phyloP scores from a whole-genome alignment of 2,329 filamentous ascomycete species.

The Ceratocystis alfenasii region DNA sequence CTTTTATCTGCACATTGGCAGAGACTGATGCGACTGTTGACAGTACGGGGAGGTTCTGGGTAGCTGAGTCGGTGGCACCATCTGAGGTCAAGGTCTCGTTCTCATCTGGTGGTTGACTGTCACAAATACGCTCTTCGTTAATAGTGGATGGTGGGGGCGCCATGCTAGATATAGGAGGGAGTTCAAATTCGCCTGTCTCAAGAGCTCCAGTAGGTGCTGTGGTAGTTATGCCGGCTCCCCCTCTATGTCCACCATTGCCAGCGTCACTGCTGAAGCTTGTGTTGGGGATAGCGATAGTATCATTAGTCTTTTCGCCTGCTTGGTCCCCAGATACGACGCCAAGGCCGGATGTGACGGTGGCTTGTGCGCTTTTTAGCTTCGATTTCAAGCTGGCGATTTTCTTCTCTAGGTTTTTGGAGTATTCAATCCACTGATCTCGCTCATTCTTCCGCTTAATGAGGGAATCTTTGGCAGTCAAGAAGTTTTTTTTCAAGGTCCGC shows the following conservation, averaged over 20 bases:
- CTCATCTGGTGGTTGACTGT: conserved; percentile 18
- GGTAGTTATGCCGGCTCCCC: background rate
- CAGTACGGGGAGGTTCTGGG: conserved; percentile 10
- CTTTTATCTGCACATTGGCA: conserved; percentile 31
- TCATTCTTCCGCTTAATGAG: conserved; percentile 34
- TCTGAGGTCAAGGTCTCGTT: conserved; percentile 7
- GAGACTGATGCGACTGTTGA: background rate
- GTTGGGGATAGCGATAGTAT: conserved; percentile 17
- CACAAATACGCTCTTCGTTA: conserved; percentile 17
- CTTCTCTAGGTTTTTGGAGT: conserved; percentile 34
- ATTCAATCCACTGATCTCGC: conserved; percentile 36
- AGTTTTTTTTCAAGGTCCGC: conserved; percentile 30
- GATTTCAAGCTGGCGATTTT: conserved; percentile 30
- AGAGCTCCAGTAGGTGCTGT: background rate
- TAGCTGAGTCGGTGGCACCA: background rate
- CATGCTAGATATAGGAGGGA: conserved; percentile 1
- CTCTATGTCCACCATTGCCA: background rate
- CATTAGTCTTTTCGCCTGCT: conserved; percentile 7
- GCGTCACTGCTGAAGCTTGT: conserved; percentile 12
- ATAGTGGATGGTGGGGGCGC: conserved; percentile 3
- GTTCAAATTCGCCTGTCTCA: conserved; percentile 7
- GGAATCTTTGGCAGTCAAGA: conserved; percentile 33
- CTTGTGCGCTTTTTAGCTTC: conserved; percentile 23
- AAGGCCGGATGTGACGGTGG: conserved; percentile 6
- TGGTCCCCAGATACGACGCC: background rate